Evolutionary conservation across 2,329 filamentous ascomycete species (phyloP), one percentile per base, ranked within the genome.

Genomic region (Diaporthe sp.): DNA sequence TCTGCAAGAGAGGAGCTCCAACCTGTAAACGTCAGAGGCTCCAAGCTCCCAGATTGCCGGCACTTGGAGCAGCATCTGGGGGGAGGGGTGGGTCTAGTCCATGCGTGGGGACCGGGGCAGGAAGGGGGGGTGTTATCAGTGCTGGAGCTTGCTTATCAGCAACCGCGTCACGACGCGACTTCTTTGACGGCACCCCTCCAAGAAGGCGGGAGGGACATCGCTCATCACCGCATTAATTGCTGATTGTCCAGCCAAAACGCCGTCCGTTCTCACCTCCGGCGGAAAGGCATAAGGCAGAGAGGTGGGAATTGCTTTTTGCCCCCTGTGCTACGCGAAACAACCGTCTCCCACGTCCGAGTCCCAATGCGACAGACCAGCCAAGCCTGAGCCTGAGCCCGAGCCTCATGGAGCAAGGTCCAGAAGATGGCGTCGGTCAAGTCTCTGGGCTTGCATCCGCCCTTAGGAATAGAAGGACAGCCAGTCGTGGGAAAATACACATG

Each of bases 401-500:
- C 33, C 68, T 38, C 60, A 80, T 80, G 79, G 79, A 78, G 75
- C 69, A 55, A 35, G 45, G 33, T 30, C 57, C n/a, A 72, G 79
- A 80, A 78, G 70, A 99, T 99, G 97, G 96, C 96, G 79, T 92
- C 94, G 82, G 91, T 98, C 85, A 94, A 92, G 84, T 98, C 96
- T 77, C 90, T 98, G 80, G 97, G 97, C 83, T 89, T 98, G 81
- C 96, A 98, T 87, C 92, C 94, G 85, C 96, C 97, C 68, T 70
- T 76, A 25, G 72, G 75, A 45, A 55, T 76, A 38, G 72, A 72
- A 22, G 75, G 75, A 25, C 68, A 74, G 22, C 72, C 72, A 1
- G 55, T 74, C 54, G 60, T 66, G 8, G 61, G 55, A 10, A 72
- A 35, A 6, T 98, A 97, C 83, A 87, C 86, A 74, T 98, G 97